phyloP scores from a whole-genome alignment of 2,329 filamentous ascomycete genomes.

The Moelleriella libera region DNA sequence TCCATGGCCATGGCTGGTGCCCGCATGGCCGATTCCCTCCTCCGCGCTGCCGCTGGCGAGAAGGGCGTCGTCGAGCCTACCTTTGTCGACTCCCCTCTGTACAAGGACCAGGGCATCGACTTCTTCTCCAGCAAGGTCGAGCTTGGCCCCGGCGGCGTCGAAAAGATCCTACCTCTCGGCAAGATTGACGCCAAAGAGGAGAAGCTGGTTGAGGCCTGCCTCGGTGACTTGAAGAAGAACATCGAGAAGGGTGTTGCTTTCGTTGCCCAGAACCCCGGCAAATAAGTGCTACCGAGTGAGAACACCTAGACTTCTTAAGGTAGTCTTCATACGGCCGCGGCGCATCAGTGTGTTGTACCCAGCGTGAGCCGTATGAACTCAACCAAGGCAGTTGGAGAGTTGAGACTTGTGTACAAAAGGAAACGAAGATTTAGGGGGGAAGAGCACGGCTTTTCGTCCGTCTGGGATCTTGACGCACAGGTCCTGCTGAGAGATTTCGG shows the following conservation, averaged over 20 bases:
- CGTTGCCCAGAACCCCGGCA: conserved; percentile 43
- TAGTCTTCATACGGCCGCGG: too few species aligned
- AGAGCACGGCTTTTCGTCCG: too few species aligned
- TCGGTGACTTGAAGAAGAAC: conserved; percentile 83
- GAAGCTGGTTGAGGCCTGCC: conserved; percentile 74
- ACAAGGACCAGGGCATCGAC: conserved; percentile 94
- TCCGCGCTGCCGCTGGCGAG: conserved; percentile 85
- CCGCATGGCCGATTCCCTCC: conserved; percentile 74
- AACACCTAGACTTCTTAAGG: not conserved
- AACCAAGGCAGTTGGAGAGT: too few species aligned
- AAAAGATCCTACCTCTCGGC: conserved; percentile 84
- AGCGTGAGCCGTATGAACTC: too few species aligned
- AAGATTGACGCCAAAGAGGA: conserved; percentile 75
- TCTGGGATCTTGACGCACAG: too few species aligned
- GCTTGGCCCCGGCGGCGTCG: conserved; percentile 89
- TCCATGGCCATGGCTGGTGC: conserved; percentile 97
- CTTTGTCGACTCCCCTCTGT: conserved; percentile 92
- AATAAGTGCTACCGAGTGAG: conserved; percentile 25
- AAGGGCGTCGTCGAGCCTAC: conserved; percentile 92
- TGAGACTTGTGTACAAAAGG: too few species aligned
- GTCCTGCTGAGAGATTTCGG: too few species aligned
- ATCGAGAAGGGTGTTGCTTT: conserved; percentile 75
- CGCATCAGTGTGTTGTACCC: too few species aligned
- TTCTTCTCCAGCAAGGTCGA: conserved; percentile 96
- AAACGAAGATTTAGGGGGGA: too few species aligned